Conservation (phyloP, 441 rosid species). For the Cnidoscolus chayamansa region DNA sequence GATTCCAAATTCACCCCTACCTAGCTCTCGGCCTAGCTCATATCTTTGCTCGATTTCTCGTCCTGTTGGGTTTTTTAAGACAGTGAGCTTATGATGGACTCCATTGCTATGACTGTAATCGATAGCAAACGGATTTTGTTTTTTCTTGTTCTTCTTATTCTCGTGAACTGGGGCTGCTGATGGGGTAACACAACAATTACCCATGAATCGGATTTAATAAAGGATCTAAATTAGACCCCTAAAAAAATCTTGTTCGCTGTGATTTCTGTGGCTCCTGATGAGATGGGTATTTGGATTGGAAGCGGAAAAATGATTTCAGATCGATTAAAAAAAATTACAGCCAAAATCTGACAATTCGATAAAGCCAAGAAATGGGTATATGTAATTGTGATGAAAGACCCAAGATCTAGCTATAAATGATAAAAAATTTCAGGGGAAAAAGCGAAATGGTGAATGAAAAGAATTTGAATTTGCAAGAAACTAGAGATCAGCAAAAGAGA, state of each 20-base stretch:
- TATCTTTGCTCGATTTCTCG: conserved; percentile 54
- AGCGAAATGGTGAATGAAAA: not conserved
- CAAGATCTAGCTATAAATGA: conserved; percentile 22
- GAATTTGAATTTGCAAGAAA: conserved; percentile 18
- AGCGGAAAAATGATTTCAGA: not conserved
- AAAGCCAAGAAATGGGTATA: conserved; percentile 15
- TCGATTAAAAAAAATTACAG: not conserved
- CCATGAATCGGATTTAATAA: conserved; percentile 41
- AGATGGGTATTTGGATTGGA: conserved; percentile 15
- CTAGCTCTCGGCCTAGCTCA: conserved; percentile 81
- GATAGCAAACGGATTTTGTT: conserved; percentile 63
- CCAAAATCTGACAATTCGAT: conserved; percentile 17
- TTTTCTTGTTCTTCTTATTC: conserved; percentile 50
- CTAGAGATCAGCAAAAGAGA: not conserved
- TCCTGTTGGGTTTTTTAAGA: conserved; percentile 71
- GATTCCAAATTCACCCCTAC: conserved; percentile 93
- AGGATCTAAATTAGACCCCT: not conserved
- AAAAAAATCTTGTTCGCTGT: not conserved
- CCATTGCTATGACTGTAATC: conserved; percentile 47
- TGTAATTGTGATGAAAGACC: not conserved
- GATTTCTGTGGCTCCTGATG: not conserved
- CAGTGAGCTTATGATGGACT: conserved; percentile 52
- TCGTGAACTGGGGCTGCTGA: conserved; percentile 24
- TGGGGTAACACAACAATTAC: conserved; percentile 54
- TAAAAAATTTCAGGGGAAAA: conserved; percentile 12